phyloP scores from a whole-genome alignment of 768 basidiomycete genomes.

The Lyophyllum decastes region DNA sequence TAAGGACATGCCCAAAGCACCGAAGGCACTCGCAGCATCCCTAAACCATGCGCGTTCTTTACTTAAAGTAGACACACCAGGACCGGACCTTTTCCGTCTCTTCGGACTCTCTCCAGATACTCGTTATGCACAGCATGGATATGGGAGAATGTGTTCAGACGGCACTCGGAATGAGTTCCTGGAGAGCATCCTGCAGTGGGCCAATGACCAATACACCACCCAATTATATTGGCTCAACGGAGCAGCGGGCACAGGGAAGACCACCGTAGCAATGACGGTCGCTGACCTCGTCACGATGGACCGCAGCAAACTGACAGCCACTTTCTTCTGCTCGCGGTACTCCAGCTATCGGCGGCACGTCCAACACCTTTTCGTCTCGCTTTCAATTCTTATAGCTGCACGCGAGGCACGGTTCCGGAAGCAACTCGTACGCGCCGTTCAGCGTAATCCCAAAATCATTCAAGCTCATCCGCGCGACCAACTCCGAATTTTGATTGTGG shows the following conservation, averaged over 20 bases:
- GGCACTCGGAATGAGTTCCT: slow-evolving; percentile 16
- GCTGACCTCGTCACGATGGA: slow-evolving; percentile 16
- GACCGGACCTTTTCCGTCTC: slow-evolving; percentile 10
- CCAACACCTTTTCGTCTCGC: slow-evolving; percentile 14
- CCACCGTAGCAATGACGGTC: slow-evolving; percentile 19
- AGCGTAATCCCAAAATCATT: slow-evolving; percentile 5
- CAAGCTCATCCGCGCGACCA: slow-evolving; percentile 2
- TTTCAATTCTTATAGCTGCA: slow-evolving; percentile 12
- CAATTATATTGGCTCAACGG: slow-evolving; percentile 23
- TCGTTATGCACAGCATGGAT: slow-evolving; percentile 10
- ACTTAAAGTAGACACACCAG: background rate
- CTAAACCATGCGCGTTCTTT: slow-evolving; percentile 1
- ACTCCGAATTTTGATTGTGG: slow-evolving; percentile 14
- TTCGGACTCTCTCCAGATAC: slow-evolving; percentile 13
- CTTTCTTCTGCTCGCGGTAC: slow-evolving; percentile 22
- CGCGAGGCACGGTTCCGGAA: slow-evolving; percentile 6
- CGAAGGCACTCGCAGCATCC: background rate
- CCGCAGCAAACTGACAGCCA: slow-evolving; percentile 17
- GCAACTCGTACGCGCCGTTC: slow-evolving; percentile 9
- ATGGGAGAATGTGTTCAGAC: slow-evolving; percentile 14
- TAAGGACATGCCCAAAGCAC: slow-evolving; percentile 2
- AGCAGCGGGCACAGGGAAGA: slow-evolving; percentile 23
- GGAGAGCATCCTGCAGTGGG: slow-evolving; percentile 14
- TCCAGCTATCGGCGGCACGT: slow-evolving; percentile 14
- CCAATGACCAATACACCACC: slow-evolving; percentile 6